Evolutionary conservation across 164 flowering plant genomes (phyloP), one percentile per base, ranked within the genome.

Genomic region (Warburgia ugandensis): DNA sequence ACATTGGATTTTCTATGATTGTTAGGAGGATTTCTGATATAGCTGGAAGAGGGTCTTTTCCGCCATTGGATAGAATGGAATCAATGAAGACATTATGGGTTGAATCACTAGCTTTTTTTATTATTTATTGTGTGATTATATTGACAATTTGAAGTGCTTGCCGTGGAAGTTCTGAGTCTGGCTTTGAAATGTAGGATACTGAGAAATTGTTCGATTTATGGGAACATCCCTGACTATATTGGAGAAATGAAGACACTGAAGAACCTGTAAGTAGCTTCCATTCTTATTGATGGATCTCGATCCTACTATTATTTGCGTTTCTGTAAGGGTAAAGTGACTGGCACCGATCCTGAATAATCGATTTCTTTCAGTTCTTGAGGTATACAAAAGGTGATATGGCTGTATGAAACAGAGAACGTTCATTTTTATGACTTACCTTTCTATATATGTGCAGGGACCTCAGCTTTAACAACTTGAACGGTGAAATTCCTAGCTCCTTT

Each of bases 21-120:
- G 52, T 55, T 43, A 81, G 94, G 84, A 76, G 85, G 73, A 79
- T 85, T 40, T 76, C 76, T 62, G 89, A 85, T 65, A 65, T 85
- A 55, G 65, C 45, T 64, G 83, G 86, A 29, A 62, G 49, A 59
- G 62, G 33, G 4, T 16, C 47, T 37, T 82, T 85, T 55, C 94
- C 94, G n/a, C 59, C 47, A 25, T 49, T 85, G 65, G 50, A 47
- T 13, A 62, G 50, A 7, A 61, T 78, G 78, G 27, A 60, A 35
- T 71, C 79, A 45, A 49, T 85, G 56, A 85, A 67, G 66, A 71
- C 60, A 58, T 46, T 84, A 87, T 84, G 31, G 73, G 87, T 71
- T 60, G 32, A 39, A 50, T 44, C 52, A 2, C 4, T 43, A 19
- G 36, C 16, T n/a, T 10, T 26, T 29, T 25, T 14, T 9, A 4